Evolutionary conservation across 768 basidiomycete genomes (phyloP).

Genomic region (Leccinum broughii): DNA sequence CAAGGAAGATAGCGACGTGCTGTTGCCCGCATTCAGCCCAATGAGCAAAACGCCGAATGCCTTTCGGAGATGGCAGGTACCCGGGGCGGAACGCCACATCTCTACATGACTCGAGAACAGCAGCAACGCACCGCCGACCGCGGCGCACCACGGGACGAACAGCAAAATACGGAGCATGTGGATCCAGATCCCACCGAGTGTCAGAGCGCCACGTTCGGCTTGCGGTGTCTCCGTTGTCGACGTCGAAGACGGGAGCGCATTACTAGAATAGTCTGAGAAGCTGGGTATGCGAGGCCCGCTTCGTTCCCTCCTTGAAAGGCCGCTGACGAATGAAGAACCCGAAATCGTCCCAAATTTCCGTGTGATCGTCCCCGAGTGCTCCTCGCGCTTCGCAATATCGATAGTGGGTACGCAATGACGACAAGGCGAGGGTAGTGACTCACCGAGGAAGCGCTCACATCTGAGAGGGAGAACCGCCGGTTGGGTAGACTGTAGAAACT

Average conservation of each 20-base stretch:
- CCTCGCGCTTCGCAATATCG: background rate
- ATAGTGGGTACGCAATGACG: background rate
- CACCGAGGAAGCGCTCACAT: conserved; percentile 17
- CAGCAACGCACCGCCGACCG: conserved; percentile 35
- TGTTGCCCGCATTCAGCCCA: conserved; percentile 38
- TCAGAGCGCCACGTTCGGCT: background rate
- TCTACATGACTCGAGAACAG: conserved; percentile 31
- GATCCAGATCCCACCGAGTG: background rate
- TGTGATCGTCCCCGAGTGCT: conserved; percentile 2
- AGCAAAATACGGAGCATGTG: conserved; percentile 19
- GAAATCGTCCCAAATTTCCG: conserved; percentile 31
- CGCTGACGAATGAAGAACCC: conserved; percentile 16
- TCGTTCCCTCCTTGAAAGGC: conserved; percentile 9
- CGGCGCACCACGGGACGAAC: conserved; percentile 39
- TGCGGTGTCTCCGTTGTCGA: background rate
- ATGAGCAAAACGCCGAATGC: conserved; percentile 39
- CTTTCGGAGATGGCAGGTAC: conserved; percentile 29
- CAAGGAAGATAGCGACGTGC: conserved; percentile 37
- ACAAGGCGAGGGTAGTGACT: conserved; percentile 1
- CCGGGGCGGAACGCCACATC: conserved; percentile 31
- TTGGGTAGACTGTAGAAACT: conserved; percentile 32
- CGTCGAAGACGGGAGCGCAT: background rate
- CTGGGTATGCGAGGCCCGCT: conserved; percentile 16
- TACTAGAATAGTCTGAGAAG: conserved; percentile 2
- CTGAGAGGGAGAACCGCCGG: conserved; percentile 32